phyloP scores from a whole-genome alignment of 2,329 filamentous ascomycete genomes.

The Epichloe coenophiala region DNA sequence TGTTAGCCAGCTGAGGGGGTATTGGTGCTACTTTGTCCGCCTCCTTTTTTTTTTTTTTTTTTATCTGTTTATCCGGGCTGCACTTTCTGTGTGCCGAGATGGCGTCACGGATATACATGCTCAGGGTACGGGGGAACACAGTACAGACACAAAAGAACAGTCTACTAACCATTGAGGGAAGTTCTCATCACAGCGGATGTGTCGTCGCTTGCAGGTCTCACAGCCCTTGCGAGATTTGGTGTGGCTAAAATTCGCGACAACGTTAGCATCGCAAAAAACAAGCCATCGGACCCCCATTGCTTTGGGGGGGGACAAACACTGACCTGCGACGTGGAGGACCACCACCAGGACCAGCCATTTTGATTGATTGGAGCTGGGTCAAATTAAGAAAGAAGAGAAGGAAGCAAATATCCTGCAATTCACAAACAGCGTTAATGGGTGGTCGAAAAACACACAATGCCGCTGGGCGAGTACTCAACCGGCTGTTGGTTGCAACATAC shows the following conservation, averaged over 20 bases:
- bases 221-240: conserved; percentile 98
- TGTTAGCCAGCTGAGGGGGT: conserved; percentile 5
- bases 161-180: conserved; percentile 82
- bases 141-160: background rate
- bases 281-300: too few species aligned
- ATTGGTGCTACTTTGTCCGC: background rate
- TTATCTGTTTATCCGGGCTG: background rate
- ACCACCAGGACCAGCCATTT: conserved; percentile 89
- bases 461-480: too few species aligned
- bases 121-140: background rate
- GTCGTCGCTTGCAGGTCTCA: conserved; percentile 92
- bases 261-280: conserved; percentile 8
- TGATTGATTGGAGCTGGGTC: conserved; percentile 6
- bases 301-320: conserved; percentile 13
- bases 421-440: background rate
- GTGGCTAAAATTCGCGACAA: conserved; percentile 46
- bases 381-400: background rate
- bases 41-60: background rate
- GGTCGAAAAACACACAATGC: too few species aligned
- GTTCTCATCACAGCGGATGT: conserved; percentile 95
- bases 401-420: background rate
- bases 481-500: conserved; percentile 13
- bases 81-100: background rate
- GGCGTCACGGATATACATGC: background rate
- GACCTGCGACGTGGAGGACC: conserved; percentile 69